These are phyloP conservation scores for Globisporangium nagaii DNA, from an alignment of 352 stramenopile genomes.

Conservation along the genomic window DNA sequence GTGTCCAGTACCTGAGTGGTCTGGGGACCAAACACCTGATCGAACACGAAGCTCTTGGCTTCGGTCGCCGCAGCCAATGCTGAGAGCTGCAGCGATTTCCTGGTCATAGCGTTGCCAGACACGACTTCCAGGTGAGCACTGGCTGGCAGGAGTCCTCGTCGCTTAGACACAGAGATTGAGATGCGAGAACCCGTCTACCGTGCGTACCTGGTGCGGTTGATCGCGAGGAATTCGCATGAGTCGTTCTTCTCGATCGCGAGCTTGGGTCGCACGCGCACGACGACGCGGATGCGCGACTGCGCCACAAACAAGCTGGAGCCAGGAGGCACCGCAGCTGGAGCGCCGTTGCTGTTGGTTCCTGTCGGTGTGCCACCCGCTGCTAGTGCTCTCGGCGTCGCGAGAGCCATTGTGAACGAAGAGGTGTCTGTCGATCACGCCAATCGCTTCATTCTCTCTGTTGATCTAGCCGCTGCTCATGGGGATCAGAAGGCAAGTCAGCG, in stretches of 20 bases:
- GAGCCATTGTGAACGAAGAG: neutral
- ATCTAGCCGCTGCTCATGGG: neutral
- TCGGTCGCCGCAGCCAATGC: slow-evolving; percentile 6
- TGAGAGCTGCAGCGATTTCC: slow-evolving; percentile 22
- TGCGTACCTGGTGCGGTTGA: slow-evolving; percentile 19
- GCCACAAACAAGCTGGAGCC: neutral
- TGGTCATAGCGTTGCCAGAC: no score
- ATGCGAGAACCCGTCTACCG: no score
- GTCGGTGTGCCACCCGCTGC: neutral
- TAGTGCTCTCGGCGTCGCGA: neutral
- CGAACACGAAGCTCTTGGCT: slow-evolving; percentile 40
- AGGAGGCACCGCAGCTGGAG: neutral
- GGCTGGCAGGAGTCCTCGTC: no score
- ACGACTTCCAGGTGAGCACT: neutral
- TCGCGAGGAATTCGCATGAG: slow-evolving; percentile 20
- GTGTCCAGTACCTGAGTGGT: slow-evolving; percentile 33
- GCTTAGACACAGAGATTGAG: no score
- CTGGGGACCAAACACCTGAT: slow-evolving; percentile 40
- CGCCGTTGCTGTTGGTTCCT: neutral
- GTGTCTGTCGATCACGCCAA: neutral
- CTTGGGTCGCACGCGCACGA: slow-evolving; percentile 40
- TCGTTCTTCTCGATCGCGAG: slow-evolving; percentile 33
- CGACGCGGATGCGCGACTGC: slow-evolving; percentile 35
- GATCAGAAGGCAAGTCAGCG: neutral
- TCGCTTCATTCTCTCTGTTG: neutral